These are phyloP conservation scores for Cairneyella variabilis DNA, from an alignment of 495 filamentous ascomycete species.

Conservation along the genomic window DNA sequence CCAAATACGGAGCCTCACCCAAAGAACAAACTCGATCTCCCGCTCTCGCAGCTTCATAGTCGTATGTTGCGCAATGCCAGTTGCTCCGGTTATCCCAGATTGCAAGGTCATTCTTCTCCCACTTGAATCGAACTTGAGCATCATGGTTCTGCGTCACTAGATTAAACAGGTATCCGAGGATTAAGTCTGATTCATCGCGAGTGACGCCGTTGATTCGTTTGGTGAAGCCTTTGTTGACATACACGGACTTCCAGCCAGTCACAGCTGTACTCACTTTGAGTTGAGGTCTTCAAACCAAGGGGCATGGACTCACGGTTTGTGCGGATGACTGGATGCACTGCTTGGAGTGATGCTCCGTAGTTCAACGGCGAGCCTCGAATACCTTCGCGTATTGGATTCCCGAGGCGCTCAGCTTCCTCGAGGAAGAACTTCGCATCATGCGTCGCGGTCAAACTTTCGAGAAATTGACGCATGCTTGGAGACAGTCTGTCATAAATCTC, in stretches of 20 bases:
- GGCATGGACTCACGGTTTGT: slow-evolving; percentile 51
- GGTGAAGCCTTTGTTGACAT: slow-evolving; percentile 7
- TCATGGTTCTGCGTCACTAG: slow-evolving; percentile 75
- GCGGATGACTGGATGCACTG: slow-evolving; percentile 66
- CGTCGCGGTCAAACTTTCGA: slow-evolving; percentile 64
- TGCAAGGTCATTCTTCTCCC: slow-evolving; percentile 60
- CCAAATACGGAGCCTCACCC: slow-evolving; percentile 61
- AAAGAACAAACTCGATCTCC: slow-evolving; percentile 60
- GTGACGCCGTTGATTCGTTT: slow-evolving; percentile 56
- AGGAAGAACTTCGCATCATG: slow-evolving; percentile 57
- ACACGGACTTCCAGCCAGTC: slow-evolving; percentile 64
- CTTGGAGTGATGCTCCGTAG: slow-evolving; percentile 41
- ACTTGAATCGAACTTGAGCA: slow-evolving; percentile 63
- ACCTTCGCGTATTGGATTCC: slow-evolving; percentile 49
- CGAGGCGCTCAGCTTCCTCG: slow-evolving; percentile 47
- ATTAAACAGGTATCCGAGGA: slow-evolving; percentile 57
- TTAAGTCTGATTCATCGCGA: slow-evolving; percentile 52
- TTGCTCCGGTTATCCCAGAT: slow-evolving; percentile 67
- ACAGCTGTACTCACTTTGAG: slow-evolving; percentile 27
- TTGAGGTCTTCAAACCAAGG: neutral
- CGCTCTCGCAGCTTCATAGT: slow-evolving; percentile 47
- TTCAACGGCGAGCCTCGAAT: slow-evolving; percentile 65
- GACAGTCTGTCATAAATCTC: slow-evolving; percentile 75
- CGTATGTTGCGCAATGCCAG: slow-evolving; percentile 55
- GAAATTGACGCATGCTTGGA: slow-evolving; percentile 54